phyloP scores from a whole-genome alignment of 768 basidiomycete genomes.

The Amanita rimosa region DNA sequence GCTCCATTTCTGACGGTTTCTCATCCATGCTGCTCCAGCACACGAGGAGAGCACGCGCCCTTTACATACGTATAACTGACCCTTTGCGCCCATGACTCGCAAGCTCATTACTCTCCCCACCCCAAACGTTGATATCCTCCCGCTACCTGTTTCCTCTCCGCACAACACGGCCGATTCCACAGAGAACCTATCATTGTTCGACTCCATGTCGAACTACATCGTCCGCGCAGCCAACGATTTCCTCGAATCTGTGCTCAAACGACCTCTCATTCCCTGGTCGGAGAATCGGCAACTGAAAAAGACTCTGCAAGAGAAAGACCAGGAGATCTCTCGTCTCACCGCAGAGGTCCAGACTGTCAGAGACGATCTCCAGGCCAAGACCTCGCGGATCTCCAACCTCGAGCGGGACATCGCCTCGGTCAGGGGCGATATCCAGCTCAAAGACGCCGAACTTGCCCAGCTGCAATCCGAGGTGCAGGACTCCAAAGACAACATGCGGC shows the following conservation, averaged over 20 bases:
- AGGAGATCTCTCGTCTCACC: neutral
- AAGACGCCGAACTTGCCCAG: neutral
- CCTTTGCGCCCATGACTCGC: neutral
- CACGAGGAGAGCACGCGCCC: conserved; percentile 5
- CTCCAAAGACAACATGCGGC: conserved; percentile 1
- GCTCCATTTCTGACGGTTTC: neutral
- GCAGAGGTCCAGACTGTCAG: neutral
- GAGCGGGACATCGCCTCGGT: neutral
- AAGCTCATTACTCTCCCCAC: neutral
- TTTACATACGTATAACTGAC: conserved; percentile 3
- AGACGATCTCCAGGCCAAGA: neutral
- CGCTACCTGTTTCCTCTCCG: neutral
- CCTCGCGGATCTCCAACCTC: neutral
- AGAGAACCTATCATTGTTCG: neutral
- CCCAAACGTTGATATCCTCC: neutral
- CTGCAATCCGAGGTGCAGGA: conserved; percentile 2
- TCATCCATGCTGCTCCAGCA: neutral
- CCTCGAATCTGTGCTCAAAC: conserved; percentile 5
- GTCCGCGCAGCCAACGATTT: conserved; percentile 5
- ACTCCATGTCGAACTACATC: conserved; percentile 2
- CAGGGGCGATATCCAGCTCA: neutral
- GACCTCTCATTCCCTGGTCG: conserved; percentile 1
- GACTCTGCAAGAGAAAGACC: neutral
- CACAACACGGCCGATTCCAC: neutral
- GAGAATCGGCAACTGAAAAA: conserved; percentile 6